Evolutionary conservation across 2,329 filamentous ascomycete genomes (phyloP), one percentile per base, ranked within the genome.

Genomic region (Penicillium janthinellum): DNA sequence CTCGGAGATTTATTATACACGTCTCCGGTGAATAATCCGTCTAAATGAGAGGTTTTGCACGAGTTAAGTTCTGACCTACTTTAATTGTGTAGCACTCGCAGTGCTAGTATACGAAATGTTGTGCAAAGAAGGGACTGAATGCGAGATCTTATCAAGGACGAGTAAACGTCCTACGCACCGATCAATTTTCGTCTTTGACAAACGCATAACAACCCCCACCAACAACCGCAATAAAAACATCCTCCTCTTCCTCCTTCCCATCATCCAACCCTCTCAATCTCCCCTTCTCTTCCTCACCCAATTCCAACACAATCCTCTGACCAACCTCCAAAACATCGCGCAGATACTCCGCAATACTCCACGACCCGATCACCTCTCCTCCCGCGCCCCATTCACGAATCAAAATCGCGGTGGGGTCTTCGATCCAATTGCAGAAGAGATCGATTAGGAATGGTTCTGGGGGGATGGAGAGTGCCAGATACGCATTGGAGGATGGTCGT

Each of bases 201-300:
- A 38, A 51, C 11, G 49, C 35, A 37, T 50, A 50, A 20, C 22
- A 22, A 39, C 49, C 49, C 17, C 22, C 49, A 5, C 34, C 14
- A 17, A 51, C 49, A 28, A 38, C 35, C 35, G 49, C 49, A 39
- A 52, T n/a, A 39, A 52, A 52, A 6, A 52, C 20, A 38, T 38
- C 17, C 12, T 22, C 49, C 4, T 10, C 49, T 2, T 25, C 17
- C 3, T 8, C 5, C 28, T 31, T 31, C 7, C 31, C 31, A 31
- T 10, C 31, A 31, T 31, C 31, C 31, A 31, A 31, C 8, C 31
- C 8, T 31, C 20, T 28, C 37, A 37, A 28, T 22, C 20, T 38
- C 12, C 11, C 20, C 10, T 17, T 17, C 20, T 52, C 34, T 20
- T 52, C 49, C 12, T 10, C 22, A 28, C 35, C 11, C 28, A 52